Percentiles rank a stretch among this genome's conserved stretches.
phyloP scores from a whole-genome alignment of 164 flowering plant species.

The Nelumbo lutea region DNA sequence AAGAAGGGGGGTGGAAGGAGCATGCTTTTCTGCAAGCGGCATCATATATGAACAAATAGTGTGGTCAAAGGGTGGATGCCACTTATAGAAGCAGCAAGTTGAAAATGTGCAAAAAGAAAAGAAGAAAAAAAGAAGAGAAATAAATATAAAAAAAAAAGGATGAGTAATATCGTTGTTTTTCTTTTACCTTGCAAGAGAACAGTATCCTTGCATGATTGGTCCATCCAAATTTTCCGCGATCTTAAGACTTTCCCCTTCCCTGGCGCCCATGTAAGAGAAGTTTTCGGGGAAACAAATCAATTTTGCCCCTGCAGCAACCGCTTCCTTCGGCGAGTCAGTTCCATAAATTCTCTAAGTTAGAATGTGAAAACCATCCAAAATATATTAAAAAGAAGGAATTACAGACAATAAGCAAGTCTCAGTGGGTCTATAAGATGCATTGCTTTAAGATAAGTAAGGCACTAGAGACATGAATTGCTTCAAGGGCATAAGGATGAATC shows the following conservation, averaged over 20 bases:
- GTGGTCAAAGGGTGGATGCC: no score
- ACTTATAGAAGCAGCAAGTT: no score
- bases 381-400: no score
- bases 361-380: background rate
- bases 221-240: conserved; percentile 84
- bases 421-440: no score
- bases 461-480: no score
- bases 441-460: no score
- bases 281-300: conserved; percentile 84
- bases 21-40: background rate
- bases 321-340: conserved; percentile 50
- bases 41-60: background rate
- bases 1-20: no score
- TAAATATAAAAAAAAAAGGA: background rate
- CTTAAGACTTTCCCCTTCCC: conserved; percentile 60
- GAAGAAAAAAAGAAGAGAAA: background rate
- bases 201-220: conserved; percentile 71
- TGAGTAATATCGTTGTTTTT: conserved; percentile 1
- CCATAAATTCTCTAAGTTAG: background rate
- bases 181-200: conserved; percentile 78
- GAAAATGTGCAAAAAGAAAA: background rate
- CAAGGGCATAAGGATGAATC: no score
- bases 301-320: conserved; percentile 82
- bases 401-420: no score
- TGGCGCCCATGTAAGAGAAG: conserved; percentile 65